Evolutionary conservation across 805 yeast species (phyloP), one percentile per base, ranked within the genome.

Genomic region (Metschnikowia hibisci): DNA sequence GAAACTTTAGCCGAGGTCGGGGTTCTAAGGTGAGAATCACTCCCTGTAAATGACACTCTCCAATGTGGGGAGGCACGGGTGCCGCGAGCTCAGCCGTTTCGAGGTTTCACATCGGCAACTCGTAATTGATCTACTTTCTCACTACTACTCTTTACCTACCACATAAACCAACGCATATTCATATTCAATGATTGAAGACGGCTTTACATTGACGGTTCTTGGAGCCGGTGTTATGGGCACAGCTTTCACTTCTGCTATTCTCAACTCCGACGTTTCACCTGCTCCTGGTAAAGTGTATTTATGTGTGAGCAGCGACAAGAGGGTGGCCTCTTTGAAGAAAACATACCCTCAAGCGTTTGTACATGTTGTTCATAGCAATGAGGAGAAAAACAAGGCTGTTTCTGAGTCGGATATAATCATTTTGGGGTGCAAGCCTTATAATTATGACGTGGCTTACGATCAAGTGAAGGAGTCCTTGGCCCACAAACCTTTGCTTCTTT

Each of bases 181-280:
- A 35, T 44, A 8, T 6, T 20, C 23, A 11, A 35, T 35, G 39
- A 32, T 35, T 7, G 27, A 50, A 29, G 46, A 48, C 39, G 52
- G 50, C n/a, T 53, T 43, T 67, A 83, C 87, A 4, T 67, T 91
- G 41, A 76, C 90, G 13, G 81, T 93, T 25, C 73, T 93, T 42
- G 99, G 97, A 28, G 81, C 96, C 56, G 99, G 99, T 47, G 89
- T 86, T 43, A 87, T 93, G 88, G 98, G 98, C 46, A 84, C 91
- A 13, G 96, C 98, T 9, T 87, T 93, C 36, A 75, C 87, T 26
- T 74, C 87, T 10, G 96, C 98, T 9, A 80, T 86, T 35, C 67
- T 87, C 42, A 75, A 76, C 29, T 45, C 67, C 9, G 48, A 64
- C 20, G 72, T 75, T 48, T 61, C 61, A 14, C 77, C 82, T 4